A percentile compares a stretch with the other conserved stretches of the same genome.
Conservation (phyloP, 441 rosid species). For the Erysimum cheiri region DNA sequence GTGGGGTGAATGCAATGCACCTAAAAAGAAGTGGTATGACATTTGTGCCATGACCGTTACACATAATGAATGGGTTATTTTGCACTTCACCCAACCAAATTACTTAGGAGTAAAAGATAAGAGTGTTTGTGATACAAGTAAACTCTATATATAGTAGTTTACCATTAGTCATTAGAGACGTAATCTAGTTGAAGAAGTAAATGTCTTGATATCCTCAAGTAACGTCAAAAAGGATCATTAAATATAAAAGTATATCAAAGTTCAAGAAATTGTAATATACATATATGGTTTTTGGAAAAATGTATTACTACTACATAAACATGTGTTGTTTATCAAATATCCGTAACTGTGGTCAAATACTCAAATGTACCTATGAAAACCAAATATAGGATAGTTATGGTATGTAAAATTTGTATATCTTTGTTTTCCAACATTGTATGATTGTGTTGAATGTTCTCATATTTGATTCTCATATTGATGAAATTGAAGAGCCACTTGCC, state of each 20-base stretch:
- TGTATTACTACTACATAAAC: neutral
- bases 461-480: neutral
- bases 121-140: neutral
- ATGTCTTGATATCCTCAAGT: neutral
- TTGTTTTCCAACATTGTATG: neutral
- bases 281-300: neutral
- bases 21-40: neutral
- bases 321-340: neutral
- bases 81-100: neutral
- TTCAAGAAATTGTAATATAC: too few species aligned
- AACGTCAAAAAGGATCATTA: neutral
- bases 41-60: slow-evolving; percentile 28
- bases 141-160: neutral
- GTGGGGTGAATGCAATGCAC: slow-evolving; percentile 15
- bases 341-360: neutral
- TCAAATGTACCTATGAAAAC: neutral
- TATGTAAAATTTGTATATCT: neutral
- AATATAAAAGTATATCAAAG: too few species aligned
- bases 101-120: neutral
- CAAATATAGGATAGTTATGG: neutral
- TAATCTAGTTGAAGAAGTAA: neutral
- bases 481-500: neutral
- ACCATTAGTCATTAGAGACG: neutral
- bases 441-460: neutral
- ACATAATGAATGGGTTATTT: neutral